Conservation (phyloP, 257 asterid species). For the Buddleja alternifolia region DNA sequence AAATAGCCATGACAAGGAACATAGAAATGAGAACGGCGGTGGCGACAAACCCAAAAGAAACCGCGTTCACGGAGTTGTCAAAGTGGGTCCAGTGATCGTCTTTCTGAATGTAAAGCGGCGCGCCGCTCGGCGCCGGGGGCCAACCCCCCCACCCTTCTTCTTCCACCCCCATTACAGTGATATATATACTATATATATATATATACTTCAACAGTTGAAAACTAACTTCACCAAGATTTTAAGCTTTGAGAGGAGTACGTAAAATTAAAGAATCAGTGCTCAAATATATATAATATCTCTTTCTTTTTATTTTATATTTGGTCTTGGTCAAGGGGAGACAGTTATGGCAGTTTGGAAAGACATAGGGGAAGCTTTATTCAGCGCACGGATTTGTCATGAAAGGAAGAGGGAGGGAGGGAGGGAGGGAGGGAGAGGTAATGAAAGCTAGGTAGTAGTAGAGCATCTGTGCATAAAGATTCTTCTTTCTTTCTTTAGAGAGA, state of each 20-base stretch:
- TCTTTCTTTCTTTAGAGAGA: conserved; percentile 1
- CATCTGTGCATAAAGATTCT: too few species aligned
- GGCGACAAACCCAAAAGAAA: conserved; percentile 92
- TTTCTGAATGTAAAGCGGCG: conserved; percentile 58
- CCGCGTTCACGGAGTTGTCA: conserved; percentile 86
- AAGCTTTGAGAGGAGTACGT: neutral
- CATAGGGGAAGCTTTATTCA: conserved; percentile 27
- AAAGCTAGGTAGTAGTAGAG: neutral
- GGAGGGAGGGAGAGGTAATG: too few species aligned
- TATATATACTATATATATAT: too few species aligned
- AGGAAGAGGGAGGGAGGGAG: too few species aligned
- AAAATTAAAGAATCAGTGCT: too few species aligned
- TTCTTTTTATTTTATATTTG: too few species aligned
- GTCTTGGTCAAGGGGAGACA: too few species aligned
- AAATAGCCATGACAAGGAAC: conserved; percentile 93
- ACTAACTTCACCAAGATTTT: neutral
- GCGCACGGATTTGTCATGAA: conserved; percentile 28
- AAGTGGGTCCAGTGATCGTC: conserved; percentile 90
- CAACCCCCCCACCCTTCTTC: conserved; percentile 68
- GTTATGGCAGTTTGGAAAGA: conserved; percentile 43
- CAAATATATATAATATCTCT: too few species aligned
- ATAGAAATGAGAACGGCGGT: conserved; percentile 90
- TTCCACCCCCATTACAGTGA: conserved; percentile 68
- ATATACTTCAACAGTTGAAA: too few species aligned
- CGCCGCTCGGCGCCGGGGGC: conserved; percentile 66